A percentile compares a stretch with the other conserved stretches of the same genome.
Conservation (phyloP, 805 yeast genomes). For the Grigorovia jiainica region DNA sequence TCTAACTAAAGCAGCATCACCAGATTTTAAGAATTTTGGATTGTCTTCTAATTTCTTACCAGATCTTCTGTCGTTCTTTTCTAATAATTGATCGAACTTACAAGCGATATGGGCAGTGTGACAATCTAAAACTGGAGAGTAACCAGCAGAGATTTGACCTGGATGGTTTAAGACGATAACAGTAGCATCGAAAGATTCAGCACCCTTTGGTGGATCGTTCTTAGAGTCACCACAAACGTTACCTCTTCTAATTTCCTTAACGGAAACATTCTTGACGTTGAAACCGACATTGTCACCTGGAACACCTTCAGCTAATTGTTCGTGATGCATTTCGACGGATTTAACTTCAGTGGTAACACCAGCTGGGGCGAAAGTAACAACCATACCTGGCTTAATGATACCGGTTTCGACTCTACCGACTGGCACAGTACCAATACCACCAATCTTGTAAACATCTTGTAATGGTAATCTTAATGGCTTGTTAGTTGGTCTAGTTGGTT, state of each 20-base stretch:
- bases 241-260: constrained; percentile 86
- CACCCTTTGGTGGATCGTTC: constrained; percentile 78
- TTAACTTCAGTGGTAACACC: constrained; percentile 85
- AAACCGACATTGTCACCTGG: constrained; percentile 91
- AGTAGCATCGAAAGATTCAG: constrained; percentile 79
- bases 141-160: constrained; percentile 85
- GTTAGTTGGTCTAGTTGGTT: constrained; percentile 72
- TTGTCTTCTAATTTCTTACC: constrained; percentile 83
- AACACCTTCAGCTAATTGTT: constrained; percentile 63
- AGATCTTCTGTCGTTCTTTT: constrained; percentile 87
- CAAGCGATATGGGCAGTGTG: constrained; percentile 90
- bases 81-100: constrained; percentile 67
- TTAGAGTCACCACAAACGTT: constrained; percentile 87
- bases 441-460: constrained; percentile 88
- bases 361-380: constrained; percentile 83
- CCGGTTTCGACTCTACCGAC: constrained; percentile 94
- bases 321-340: constrained; percentile 86
- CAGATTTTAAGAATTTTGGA: constrained; percentile 92
- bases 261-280: constrained; percentile 87
- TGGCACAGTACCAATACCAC: constrained; percentile 88
- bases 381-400: constrained; percentile 87
- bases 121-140: constrained; percentile 89
- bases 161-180: constrained; percentile 86
- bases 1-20: constrained; percentile 92
- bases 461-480: constrained; percentile 85